Base-by-base conservation (phyloP, 176 grass and related monocot genomes). In the Zizania latifolia region DNA sequence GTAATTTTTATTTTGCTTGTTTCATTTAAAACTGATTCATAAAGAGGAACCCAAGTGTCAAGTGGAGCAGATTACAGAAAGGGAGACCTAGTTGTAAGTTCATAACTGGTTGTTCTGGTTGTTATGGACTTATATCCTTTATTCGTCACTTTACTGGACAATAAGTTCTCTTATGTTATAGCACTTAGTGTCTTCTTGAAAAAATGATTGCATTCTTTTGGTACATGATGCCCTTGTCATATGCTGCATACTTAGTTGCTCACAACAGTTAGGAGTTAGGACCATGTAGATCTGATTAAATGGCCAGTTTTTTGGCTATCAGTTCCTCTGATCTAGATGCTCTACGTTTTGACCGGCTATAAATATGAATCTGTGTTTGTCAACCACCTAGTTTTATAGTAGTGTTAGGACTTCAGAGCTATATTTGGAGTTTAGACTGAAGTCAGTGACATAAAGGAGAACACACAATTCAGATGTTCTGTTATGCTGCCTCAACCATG, bases 231-330 rank as follows among this genome's bases (percentile, higher is more conserved):
- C 31, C 23, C 11, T 31, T 70, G 9, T 19, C 14, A 16, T 45
- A 32, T 79, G 58, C 8, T 65, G 11, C 31, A 73, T 55, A 32
- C 34, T 41, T 59, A 6, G n/a, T 53, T 53, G n/a, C 48, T 53
- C 48, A 53, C n/a, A 53, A 57, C 30, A 53, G 13, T 29, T 29
- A 45, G 48, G 27, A 43, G 10, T 81, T 71, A 50, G 13, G 24
- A 71, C 70, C 71, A 27, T 75, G n/a, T 44, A 66, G 4, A 75
- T 34, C 8, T 67, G 36, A 75, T 46, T 45, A 82, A 35, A 34
- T 44, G 50, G n/a, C n/a, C 36, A 74, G 26, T 17, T 74, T 48
- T n/a, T 30, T 12, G 19, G 26, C 16, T n/a, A 32, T 40, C 24
- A 50, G 27, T 24, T 57, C 33, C 19, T 54, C 34, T 26, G 41